Evolutionary conservation across 202 grass and related monocot species (phyloP).

Genomic region (Hordeum pubiflorum): DNA sequence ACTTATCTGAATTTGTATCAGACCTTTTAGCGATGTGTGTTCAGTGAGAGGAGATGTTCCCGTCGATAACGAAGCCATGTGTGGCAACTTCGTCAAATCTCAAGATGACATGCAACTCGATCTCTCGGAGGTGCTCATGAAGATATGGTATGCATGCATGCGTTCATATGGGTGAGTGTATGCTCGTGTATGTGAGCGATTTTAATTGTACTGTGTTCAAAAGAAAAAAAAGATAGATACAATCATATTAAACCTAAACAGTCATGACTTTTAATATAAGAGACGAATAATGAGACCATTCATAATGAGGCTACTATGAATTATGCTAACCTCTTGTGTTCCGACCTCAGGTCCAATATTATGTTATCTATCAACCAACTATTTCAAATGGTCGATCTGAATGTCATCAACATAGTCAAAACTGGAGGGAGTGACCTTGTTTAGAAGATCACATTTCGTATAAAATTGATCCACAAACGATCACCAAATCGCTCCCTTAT

Average conservation of each 20-base stretch:
- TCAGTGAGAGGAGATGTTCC: too few species aligned
- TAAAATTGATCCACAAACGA: slow-evolving; percentile 60
- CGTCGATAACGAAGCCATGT: too few species aligned
- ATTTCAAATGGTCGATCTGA: background rate
- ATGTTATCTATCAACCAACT: slow-evolving; percentile 39
- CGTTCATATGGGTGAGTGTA: too few species aligned
- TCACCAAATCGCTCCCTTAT: slow-evolving; percentile 61
- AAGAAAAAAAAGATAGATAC: too few species aligned
- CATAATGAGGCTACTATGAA: background rate
- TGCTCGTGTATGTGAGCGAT: too few species aligned
- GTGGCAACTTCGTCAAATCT: too few species aligned
- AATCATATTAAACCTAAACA: background rate
- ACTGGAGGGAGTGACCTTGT: slow-evolving; percentile 11
- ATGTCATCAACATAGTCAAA: background rate
- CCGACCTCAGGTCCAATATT: slow-evolving; percentile 56
- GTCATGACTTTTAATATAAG: background rate
- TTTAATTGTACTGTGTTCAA: too few species aligned
- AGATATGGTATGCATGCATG: too few species aligned
- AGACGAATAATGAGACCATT: background rate
- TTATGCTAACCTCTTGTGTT: slow-evolving; percentile 48
- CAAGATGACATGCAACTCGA: too few species aligned
- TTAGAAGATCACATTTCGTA: slow-evolving; percentile 89
- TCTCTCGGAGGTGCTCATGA: too few species aligned
- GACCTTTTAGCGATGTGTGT: too few species aligned
- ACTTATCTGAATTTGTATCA: too few species aligned